phyloP scores from a whole-genome alignment of 805 yeast genomes.

The Kodamaea restingae region DNA sequence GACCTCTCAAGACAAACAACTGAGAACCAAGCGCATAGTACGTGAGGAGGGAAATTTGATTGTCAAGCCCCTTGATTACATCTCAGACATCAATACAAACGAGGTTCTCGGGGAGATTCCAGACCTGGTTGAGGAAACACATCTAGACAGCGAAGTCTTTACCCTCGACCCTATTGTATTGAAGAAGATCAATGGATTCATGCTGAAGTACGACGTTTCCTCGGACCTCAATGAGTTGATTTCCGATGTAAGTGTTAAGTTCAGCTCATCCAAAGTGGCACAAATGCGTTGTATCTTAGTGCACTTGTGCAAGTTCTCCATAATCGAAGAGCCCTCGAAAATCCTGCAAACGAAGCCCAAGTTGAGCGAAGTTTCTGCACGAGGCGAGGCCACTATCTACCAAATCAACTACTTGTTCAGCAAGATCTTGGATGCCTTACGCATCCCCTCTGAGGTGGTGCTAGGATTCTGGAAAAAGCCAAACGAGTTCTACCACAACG shows the following conservation, averaged over 20 bases:
- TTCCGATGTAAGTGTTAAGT: slow-evolving; percentile 39
- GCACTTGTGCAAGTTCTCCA: slow-evolving; percentile 64
- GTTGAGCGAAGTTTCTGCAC: slow-evolving; percentile 39
- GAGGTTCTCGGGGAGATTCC: slow-evolving; percentile 27
- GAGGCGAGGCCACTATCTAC: slow-evolving; percentile 56
- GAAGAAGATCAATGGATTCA: slow-evolving; percentile 30
- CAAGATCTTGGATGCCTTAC: slow-evolving; percentile 64
- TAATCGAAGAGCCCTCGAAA: slow-evolving; percentile 35
- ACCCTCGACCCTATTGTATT: slow-evolving; percentile 13
- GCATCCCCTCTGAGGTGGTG: slow-evolving; percentile 71
- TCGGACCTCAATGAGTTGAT: slow-evolving; percentile 40
- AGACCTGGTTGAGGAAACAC: slow-evolving; percentile 1
- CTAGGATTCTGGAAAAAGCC: slow-evolving; percentile 84
- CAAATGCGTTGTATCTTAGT: slow-evolving; percentile 58
- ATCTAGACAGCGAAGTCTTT: slow-evolving; percentile 9
- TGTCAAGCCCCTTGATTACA: slow-evolving; percentile 40
- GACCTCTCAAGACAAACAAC: slow-evolving; percentile 54
- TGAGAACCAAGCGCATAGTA: slow-evolving; percentile 58
- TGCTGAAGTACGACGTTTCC: slow-evolving; percentile 23
- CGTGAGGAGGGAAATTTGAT: slow-evolving; percentile 35
- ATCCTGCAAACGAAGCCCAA: slow-evolving; percentile 39
- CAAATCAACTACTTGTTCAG: slow-evolving; percentile 77
- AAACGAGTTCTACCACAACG: slow-evolving; percentile 49
- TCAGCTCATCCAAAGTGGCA: slow-evolving; percentile 40
- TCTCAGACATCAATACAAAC: slow-evolving; percentile 40